These are phyloP conservation scores for Colletotrichum siamense DNA, from an alignment of 2,329 filamentous ascomycete species.

Conservation along the genomic window DNA sequence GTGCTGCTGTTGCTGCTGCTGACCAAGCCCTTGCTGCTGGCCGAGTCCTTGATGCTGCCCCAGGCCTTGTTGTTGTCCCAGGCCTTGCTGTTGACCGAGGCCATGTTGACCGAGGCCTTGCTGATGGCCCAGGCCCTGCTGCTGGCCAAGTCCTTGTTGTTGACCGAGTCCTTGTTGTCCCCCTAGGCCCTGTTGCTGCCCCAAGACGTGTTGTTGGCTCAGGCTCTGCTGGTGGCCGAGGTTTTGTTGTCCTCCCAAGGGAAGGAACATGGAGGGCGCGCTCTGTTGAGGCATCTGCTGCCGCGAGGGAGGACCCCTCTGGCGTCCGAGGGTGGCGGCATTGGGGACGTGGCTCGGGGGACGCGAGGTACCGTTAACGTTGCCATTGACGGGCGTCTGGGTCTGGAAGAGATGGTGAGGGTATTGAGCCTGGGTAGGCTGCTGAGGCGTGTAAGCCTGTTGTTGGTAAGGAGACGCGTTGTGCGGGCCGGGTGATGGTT, in stretches of 20 bases:
- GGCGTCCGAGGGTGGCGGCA: constrained; percentile 49
- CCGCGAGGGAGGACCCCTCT: constrained; percentile 48
- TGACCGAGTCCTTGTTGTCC: constrained; percentile 8
- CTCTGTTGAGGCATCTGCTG: constrained; percentile 50
- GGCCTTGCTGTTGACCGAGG: not conserved
- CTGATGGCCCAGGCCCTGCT: constrained; percentile 16
- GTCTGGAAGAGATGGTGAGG: constrained; percentile 59
- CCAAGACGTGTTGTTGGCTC: constrained; percentile 17
- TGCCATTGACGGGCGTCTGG: constrained; percentile 51
- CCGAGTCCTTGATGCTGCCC: constrained; percentile 10
- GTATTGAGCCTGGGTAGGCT: constrained; percentile 52
- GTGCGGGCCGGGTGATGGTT: constrained; percentile 60
- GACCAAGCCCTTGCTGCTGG: constrained; percentile 4
- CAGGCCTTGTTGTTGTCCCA: constrained; percentile 15
- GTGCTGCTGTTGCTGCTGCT: constrained; percentile 30
- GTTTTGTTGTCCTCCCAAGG: constrained; percentile 21
- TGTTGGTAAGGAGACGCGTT: constrained; percentile 61
- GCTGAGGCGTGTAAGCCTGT: constrained; percentile 59
- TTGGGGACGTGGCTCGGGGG: constrained; percentile 52
- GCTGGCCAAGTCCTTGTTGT: constrained; percentile 16
- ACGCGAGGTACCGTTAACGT: constrained; percentile 54
- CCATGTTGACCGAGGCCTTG: constrained; percentile 11
- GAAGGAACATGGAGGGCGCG: constrained; percentile 42
- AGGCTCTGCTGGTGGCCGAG: constrained; percentile 20
- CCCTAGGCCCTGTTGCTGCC: constrained; percentile 15